phyloP scores from a whole-genome alignment of 208 protist species.

The Acanthamoeba sp. region DNA sequence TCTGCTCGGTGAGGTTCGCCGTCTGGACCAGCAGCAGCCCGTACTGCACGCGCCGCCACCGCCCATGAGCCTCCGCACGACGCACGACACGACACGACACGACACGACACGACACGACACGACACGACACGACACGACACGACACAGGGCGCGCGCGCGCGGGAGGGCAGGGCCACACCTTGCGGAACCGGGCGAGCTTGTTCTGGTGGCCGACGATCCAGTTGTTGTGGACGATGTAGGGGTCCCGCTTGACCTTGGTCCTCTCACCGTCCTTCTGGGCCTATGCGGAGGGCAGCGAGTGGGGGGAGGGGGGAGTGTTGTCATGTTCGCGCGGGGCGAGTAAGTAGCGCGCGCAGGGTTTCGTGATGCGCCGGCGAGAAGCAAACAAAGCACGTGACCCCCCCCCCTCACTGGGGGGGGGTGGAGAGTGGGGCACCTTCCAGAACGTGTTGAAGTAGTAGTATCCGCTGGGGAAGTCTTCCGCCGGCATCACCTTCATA shows the following conservation, averaged over 20 bases:
- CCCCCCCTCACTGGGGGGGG: too few species aligned
- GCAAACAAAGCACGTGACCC: not conserved
- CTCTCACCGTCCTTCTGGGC: not conserved
- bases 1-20: not conserved
- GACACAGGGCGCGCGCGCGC: not conserved
- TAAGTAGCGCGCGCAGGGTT: too few species aligned
- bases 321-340: not conserved
- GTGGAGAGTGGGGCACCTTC: not conserved
- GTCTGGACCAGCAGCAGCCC: too few species aligned
- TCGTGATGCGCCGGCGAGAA: not conserved
- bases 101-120: not conserved
- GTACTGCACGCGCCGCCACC: too few species aligned
- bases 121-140: not conserved
- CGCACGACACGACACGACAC: not conserved
- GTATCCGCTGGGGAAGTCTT: not conserved
- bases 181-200: not conserved
- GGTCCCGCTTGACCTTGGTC: not conserved
- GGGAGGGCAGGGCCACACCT: not conserved
- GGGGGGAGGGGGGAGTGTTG: too few species aligned
- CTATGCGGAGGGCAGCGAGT: too few species aligned
- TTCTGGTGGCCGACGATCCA: slow-evolving; percentile 29
- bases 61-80: too few species aligned
- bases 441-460: slow-evolving; percentile 28
- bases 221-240: slow-evolving; percentile 47
- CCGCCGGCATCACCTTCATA: not conserved